Conservation (phyloP, 441 rosid species). For the Lepidium campestre region DNA sequence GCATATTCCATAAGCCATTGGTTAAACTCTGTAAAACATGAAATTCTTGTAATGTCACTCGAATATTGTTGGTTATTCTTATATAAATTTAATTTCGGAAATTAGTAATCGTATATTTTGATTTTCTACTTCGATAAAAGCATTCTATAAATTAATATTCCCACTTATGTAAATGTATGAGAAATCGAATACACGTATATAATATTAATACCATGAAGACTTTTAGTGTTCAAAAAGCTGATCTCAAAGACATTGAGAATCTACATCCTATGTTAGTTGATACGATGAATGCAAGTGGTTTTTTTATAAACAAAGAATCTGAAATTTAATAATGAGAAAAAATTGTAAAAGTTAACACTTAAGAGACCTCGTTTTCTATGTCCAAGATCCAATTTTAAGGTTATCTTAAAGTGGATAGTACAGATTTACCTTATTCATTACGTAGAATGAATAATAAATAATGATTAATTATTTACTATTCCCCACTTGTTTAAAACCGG, state of each 20-base stretch:
- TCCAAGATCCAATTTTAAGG: neutral
- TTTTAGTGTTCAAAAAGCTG: neutral
- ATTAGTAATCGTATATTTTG: too few species aligned
- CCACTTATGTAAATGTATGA: neutral
- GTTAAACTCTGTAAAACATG: too few species aligned
- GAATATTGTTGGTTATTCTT: too few species aligned
- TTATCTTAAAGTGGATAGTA: neutral
- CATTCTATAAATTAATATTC: neutral
- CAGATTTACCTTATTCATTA: neutral
- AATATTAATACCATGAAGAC: too few species aligned
- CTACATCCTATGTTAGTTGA: neutral
- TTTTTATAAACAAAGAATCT: neutral
- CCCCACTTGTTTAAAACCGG: neutral
- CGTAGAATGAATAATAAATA: neutral
- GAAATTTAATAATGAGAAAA: neutral
- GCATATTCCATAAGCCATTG: too few species aligned
- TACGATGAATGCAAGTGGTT: neutral
- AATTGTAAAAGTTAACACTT: neutral
- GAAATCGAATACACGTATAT: neutral
- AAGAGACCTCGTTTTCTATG: neutral
- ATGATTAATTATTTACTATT: neutral
- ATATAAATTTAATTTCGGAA: too few species aligned
- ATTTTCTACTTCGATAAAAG: too few species aligned
- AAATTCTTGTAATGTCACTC: too few species aligned
- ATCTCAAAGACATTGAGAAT: neutral